Conservation (phyloP, 208 protist genomes). For the Acanthamoeba lugdunensis region DNA sequence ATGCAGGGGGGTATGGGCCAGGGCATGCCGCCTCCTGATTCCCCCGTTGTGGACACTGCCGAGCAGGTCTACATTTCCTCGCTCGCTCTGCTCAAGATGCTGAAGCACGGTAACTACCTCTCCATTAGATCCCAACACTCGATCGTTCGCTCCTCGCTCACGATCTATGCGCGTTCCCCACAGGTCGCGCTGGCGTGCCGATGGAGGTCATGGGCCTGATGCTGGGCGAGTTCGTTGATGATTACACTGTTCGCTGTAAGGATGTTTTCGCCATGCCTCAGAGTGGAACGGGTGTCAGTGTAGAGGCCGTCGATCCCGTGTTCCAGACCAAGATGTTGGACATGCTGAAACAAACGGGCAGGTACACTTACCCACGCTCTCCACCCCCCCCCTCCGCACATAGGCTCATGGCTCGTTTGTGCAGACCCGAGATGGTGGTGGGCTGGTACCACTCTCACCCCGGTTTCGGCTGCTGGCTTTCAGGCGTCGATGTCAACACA, state of each 20-base stretch:
- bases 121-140: not conserved
- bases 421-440: conserved; percentile 97
- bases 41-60: conserved; percentile 94
- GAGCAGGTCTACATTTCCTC: conserved; percentile 99
- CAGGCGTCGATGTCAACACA: conserved; percentile 98
- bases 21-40: conserved; percentile 81
- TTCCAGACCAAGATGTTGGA: conserved; percentile 99
- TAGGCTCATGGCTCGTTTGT: not conserved
- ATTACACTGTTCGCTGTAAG: conserved; percentile 98
- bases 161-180: not conserved
- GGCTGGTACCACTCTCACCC: conserved; percentile 99
- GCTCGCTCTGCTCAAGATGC: conserved; percentile 99
- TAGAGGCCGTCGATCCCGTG: conserved; percentile 99
- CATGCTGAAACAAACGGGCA: conserved; percentile 97
- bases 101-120: conserved; percentile 95
- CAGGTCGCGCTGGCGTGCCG: conserved; percentile 96
- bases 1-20: conserved; percentile 74
- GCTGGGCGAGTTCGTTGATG: conserved; percentile 99
- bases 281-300: conserved; percentile 96
- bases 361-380: not conserved
- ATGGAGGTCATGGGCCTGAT: conserved; percentile 99
- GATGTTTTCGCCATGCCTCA: conserved; percentile 99
- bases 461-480: conserved; percentile 99
- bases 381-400: not conserved
- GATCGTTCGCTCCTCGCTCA: not conserved